Evolutionary conservation across 306 rosid genomes (phyloP), one percentile per base, ranked within the genome.

Genomic region (Trifolium dubium): DNA sequence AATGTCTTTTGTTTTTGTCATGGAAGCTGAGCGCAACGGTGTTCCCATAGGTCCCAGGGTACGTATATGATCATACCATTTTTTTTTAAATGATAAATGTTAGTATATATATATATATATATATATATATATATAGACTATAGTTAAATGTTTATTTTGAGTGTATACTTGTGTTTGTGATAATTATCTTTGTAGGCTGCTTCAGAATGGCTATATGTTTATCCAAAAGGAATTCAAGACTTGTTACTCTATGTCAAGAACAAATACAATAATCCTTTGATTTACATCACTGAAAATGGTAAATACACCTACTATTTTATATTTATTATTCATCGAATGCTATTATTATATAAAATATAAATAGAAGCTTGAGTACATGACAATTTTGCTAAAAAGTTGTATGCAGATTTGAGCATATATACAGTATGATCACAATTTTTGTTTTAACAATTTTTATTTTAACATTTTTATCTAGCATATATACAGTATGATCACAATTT

Each of bases 201-300:
- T 74, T 76, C 96, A 63, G 8, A 7, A 14, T 83, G 88, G 91
- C 28, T 86, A 6, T 77, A 47, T n/a, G 69, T 80, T 40, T 90
- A 84, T 71, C 92, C 92, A 0, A 73, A 10, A 75, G 91, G 92
- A 66, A 43, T 90, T 69, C 55, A 1, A 10, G 84, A 85, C 0
- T 9, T 82, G 3, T 54, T 88, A 72, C 49, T 76, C 49, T 81
- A 88, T 55, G 49, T 65, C 9, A 88, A 79, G 67, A 43, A 8
- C 5, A 83, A 58, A 58, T 90, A 88, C 31, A 41, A 83, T 3
- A 72, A 88, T 13, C 90, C 88, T 3, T 55, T 84, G n/a, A 83
- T 84, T 59, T 90, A 88, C 73, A 88, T 90, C 5, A 90, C 87
- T 2, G 92, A 85, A 75, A 88, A 88, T 59, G 90, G 92, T 88